Percentiles rank a stretch among this genome's conserved stretches.
These are phyloP conservation scores for Trypanosoma vivax DNA, from an alignment of 208 protist genomes.

Conservation along the genomic window DNA sequence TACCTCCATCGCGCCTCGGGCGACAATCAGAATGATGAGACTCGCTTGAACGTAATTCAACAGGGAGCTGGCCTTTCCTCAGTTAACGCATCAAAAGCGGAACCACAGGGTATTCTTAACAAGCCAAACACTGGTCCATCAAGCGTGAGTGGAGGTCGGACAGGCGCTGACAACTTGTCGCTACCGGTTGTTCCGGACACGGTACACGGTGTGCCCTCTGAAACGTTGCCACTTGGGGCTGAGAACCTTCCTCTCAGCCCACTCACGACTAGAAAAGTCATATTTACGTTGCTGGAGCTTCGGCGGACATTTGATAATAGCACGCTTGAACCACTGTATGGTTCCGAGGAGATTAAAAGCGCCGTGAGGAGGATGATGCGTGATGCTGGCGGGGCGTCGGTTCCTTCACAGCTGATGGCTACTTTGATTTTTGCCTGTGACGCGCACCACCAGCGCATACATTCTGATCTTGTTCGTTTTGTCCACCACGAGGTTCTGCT, in stretches of 20 bases:
- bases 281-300: conserved; percentile 51
- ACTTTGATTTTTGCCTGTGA: conserved; percentile 47
- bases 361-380: conserved; percentile 48
- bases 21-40: conserved; percentile 13
- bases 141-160: conserved; percentile 1
- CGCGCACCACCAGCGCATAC: conserved; percentile 24
- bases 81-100: background rate
- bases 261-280: conserved; percentile 54
- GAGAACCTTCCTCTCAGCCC: conserved; percentile 32
- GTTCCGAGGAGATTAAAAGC: conserved; percentile 43
- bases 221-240: background rate
- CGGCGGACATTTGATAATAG: conserved; percentile 43
- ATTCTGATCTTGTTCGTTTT: conserved; percentile 39
- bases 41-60: background rate
- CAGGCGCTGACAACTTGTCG: background rate
- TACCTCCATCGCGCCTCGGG: conserved; percentile 56
- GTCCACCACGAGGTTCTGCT: conserved; percentile 46
- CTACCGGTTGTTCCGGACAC: background rate
- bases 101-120: conserved; percentile 16
- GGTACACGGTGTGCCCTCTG: too few relatives aligned
- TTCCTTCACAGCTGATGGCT: conserved; percentile 75
- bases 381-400: background rate
- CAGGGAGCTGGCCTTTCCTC: background rate
- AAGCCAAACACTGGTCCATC: background rate
- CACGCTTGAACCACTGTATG: conserved; percentile 43